Base-by-base conservation (phyloP, 2,329 filamentous ascomycete species). In the Sporothrix phasma region DNA sequence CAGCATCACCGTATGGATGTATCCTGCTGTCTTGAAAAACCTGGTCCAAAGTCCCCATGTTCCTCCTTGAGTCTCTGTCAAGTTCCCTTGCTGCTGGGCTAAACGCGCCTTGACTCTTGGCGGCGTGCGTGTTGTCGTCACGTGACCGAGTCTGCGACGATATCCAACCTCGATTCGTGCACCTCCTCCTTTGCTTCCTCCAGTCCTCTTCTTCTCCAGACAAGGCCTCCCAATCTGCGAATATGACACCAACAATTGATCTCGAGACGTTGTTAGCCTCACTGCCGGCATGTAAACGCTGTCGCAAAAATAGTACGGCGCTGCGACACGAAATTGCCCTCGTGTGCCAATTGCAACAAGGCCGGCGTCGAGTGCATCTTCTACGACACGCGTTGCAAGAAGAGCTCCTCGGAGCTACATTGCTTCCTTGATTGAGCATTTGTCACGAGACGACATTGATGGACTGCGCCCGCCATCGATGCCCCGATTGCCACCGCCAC, bases 341-440 rank as follows among this genome's bases (percentile, higher is more conserved):
- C 49, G 39, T 63, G 61, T 19, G 61, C 24, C 3, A 63, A 63
- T 34, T 63, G 61, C 41, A 15, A 5, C 37, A 63, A 63, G 49
- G 61, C 61, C 11, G 49, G 41, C 49, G 29, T 63, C 51, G 61
- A 63, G 19, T 63, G 61, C 61, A 56, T 56, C 61, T 63, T 45
- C 17, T 63, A 56, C 61, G 61, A 63, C 29, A 63, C 29, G 39
- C 61, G 6, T n/a, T 63, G n/a, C 61, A 51, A 19, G 61, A 63
- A 47, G 61, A 63, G 29, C 61, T 63, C 61, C 61, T 7, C 39
- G 61, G 13, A 63, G 61, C 39, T 63, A 63, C 19, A 63, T 63
- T 46, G 61, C 49, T 34, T 63, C 61, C 3, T 31, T 63, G 24
- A 49, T 63, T 10, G 61, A 56, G n/a, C 26, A 63, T 34, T 22